These are phyloP conservation scores for Parascedosporium putredinis DNA, from an alignment of 2,329 filamentous ascomycete species.

Conservation along the genomic window DNA sequence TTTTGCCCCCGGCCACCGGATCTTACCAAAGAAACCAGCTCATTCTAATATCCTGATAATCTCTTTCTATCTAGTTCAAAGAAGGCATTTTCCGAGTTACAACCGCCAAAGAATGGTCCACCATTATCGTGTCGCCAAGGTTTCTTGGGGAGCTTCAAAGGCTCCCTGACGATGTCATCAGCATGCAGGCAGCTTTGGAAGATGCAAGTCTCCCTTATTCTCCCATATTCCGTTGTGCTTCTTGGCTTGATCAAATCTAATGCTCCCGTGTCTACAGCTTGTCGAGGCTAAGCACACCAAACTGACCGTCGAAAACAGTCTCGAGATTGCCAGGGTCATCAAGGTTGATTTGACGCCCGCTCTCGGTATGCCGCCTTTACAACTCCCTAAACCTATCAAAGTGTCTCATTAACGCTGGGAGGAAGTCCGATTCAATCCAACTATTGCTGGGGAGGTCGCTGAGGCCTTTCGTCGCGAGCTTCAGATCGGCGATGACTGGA, in stretches of 20 bases:
- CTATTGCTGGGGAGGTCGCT: slow-evolving; percentile 27
- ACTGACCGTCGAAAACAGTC: slow-evolving; percentile 15
- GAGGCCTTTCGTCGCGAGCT: slow-evolving; percentile 23
- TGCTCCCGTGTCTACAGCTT: slow-evolving; percentile 10
- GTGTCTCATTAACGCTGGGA: neutral
- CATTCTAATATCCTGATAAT: neutral
- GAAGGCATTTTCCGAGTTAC: slow-evolving; percentile 19
- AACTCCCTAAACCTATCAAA: too few relatives aligned
- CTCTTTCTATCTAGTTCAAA: slow-evolving; percentile 18
- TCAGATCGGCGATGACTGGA: slow-evolving; percentile 28
- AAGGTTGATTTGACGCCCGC: slow-evolving; percentile 23
- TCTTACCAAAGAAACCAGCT: too few relatives aligned
- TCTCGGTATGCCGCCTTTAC: slow-evolving; percentile 15
- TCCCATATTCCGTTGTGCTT: neutral
- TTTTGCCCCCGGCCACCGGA: too few relatives aligned
- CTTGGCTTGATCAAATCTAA: neutral
- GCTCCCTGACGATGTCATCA: slow-evolving; percentile 22
- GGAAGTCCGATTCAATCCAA: slow-evolving; percentile 23
- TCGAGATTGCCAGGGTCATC: slow-evolving; percentile 19
- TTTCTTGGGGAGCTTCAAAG: slow-evolving; percentile 21
- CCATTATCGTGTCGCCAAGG: slow-evolving; percentile 20
- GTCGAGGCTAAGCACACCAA: slow-evolving; percentile 25
- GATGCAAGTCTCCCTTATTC: slow-evolving; percentile 12
- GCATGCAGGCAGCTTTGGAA: slow-evolving; percentile 17
- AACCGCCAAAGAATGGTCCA: slow-evolving; percentile 15